A percentile compares a stretch with the other conserved stretches of the same genome.
These are phyloP conservation scores for Vickermania spadyakhi DNA, from an alignment of 208 protist genomes.

Conservation along the genomic window DNA sequence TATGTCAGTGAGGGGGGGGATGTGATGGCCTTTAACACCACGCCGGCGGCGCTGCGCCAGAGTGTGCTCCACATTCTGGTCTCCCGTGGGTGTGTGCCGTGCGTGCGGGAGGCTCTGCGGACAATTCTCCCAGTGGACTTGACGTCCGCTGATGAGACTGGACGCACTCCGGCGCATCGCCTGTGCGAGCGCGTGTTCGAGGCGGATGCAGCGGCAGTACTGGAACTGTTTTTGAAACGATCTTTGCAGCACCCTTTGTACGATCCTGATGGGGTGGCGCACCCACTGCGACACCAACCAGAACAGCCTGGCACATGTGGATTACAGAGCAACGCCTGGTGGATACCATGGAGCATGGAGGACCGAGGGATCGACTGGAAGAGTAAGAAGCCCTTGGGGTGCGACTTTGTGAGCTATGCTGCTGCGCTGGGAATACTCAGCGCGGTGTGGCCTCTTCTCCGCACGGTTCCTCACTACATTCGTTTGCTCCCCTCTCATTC, in stretches of 20 bases:
- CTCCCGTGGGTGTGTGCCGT: neutral
- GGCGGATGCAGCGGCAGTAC: neutral
- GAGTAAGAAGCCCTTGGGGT: neutral
- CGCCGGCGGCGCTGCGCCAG: neutral
- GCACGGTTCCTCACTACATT: neutral
- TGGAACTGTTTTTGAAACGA: too few species aligned
- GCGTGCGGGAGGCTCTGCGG: neutral
- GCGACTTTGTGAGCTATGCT: neutral
- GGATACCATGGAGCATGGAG: neutral
- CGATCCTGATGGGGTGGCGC: too few species aligned
- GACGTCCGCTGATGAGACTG: neutral
- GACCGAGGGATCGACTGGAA: neutral
- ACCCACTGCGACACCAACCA: too few species aligned
- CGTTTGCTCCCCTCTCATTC: too few species aligned
- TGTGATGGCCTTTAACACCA: neutral
- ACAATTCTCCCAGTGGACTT: neutral
- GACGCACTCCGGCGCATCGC: neutral
- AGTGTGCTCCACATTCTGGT: neutral
- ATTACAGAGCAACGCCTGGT: neutral
- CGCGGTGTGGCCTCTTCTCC: neutral
- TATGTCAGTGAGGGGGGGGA: neutral
- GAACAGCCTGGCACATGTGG: too few species aligned
- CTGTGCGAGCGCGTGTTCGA: neutral
- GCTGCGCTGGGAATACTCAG: neutral
- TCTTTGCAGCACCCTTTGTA: neutral